Percentiles rank a stretch among this genome's conserved stretches.
Conservation (phyloP, 768 basidiomycete species). For the Hericium coralloides region DNA sequence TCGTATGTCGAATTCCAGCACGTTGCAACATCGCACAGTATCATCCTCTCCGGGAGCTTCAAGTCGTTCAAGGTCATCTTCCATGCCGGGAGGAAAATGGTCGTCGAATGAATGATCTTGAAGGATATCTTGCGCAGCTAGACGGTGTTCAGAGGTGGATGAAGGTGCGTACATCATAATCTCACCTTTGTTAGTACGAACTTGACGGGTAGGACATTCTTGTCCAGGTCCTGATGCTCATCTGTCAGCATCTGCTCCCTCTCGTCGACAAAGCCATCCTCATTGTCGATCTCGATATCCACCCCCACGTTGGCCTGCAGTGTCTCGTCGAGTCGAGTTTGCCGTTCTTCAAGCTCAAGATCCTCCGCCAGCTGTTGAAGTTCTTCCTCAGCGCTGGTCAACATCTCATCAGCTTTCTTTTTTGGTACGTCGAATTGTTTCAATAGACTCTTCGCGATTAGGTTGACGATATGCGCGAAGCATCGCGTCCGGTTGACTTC, state of each 20-base stretch:
- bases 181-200: constrained; percentile 26
- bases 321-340: background rate
- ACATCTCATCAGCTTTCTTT: background rate
- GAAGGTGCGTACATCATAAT: background rate
- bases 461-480: constrained; percentile 32
- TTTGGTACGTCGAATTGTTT: constrained; percentile 25
- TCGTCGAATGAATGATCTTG: background rate
- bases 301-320: background rate
- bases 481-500: constrained; percentile 22
- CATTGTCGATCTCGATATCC: constrained; percentile 5
- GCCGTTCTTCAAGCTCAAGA: background rate
- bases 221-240: constrained; percentile 13
- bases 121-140: background rate
- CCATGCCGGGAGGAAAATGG: background rate
- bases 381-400: background rate
- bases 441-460: constrained; percentile 26
- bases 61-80: background rate
- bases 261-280: constrained; percentile 21
- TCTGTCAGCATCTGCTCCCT: constrained; percentile 5
- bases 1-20: background rate
- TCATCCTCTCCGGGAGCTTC: background rate
- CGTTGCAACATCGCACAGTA: background rate
- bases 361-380: background rate
- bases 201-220: constrained; percentile 16
- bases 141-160: background rate